These are phyloP conservation scores for Parmales sp. DNA, from an alignment of 108 stramenopile genomes.

Conservation along the genomic window DNA sequence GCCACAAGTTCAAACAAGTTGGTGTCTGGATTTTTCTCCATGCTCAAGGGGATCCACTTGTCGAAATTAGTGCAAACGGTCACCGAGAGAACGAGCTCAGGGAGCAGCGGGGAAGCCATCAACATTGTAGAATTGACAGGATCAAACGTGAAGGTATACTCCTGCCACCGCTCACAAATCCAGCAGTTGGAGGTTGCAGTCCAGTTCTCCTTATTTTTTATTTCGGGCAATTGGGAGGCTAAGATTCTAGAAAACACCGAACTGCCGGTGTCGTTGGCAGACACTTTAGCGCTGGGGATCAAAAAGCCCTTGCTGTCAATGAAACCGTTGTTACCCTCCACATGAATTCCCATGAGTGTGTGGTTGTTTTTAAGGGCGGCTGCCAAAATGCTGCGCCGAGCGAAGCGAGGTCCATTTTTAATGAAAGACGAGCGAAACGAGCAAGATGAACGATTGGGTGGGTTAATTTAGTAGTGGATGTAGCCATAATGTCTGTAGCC, in stretches of 20 bases:
- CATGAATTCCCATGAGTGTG: constrained; percentile 3
- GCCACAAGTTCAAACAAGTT: neutral
- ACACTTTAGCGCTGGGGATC: neutral
- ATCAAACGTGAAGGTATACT: neutral
- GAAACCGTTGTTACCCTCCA: neutral
- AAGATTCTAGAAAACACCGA: neutral
- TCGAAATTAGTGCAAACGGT: neutral
- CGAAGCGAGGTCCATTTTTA: no score
- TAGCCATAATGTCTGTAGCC: no score
- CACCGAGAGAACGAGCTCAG: no score
- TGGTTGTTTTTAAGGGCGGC: neutral
- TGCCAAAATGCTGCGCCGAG: no score
- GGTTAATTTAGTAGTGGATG: no score
- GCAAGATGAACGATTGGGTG: no score
- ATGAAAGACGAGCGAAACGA: no score
- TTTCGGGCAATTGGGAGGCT: neutral
- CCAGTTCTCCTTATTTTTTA: neutral
- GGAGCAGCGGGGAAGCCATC: neutral
- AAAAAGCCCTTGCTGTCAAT: neutral
- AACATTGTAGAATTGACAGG: neutral
- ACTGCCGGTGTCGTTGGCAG: no score
- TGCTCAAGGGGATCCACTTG: neutral
- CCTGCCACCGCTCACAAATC: constrained; percentile 2
- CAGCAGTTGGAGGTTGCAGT: neutral
- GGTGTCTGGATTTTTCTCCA: neutral